These are phyloP conservation scores for Schwanniomyces vanrijiae DNA, from an alignment of 805 yeast genomes.

Conservation along the genomic window DNA sequence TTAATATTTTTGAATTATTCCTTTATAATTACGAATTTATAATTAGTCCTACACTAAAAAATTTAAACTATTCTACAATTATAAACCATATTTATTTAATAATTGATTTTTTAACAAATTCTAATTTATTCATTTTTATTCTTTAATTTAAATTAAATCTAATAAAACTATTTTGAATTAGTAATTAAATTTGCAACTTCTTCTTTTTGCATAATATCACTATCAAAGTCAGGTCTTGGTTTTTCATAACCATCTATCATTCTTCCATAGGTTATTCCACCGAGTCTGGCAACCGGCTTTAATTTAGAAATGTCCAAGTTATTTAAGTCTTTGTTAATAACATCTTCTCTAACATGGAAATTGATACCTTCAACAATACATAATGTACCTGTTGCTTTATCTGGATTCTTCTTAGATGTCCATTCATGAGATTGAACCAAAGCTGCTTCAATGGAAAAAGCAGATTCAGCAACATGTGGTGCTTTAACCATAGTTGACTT, in stretches of 20 bases:
- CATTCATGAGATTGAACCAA: conserved; percentile 45
- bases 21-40: too few relatives aligned
- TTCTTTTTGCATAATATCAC: conserved; percentile 5
- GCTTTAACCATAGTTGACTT: conserved; percentile 48
- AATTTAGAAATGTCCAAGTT: conserved; percentile 46
- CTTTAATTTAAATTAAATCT: too few relatives aligned
- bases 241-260: conserved; percentile 45
- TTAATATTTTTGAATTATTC: too few relatives aligned
- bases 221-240: conserved; percentile 41
- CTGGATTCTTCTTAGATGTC: conserved; percentile 39
- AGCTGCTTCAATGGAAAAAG: conserved; percentile 58
- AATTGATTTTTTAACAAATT: too few relatives aligned
- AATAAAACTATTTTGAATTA: background rate
- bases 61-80: too few relatives aligned
- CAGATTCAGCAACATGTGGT: conserved; percentile 60
- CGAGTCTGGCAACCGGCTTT: conserved; percentile 56
- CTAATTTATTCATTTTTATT: too few relatives aligned
- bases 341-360: conserved; percentile 59
- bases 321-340: conserved; percentile 39
- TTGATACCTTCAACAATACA: conserved; percentile 54
- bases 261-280: conserved; percentile 46
- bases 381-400: conserved; percentile 35
- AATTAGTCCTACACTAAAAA: too few relatives aligned
- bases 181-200: background rate
- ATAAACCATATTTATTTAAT: too few relatives aligned